Conservation (phyloP, 257 asterid species). For the Plectranthus barbatus region DNA sequence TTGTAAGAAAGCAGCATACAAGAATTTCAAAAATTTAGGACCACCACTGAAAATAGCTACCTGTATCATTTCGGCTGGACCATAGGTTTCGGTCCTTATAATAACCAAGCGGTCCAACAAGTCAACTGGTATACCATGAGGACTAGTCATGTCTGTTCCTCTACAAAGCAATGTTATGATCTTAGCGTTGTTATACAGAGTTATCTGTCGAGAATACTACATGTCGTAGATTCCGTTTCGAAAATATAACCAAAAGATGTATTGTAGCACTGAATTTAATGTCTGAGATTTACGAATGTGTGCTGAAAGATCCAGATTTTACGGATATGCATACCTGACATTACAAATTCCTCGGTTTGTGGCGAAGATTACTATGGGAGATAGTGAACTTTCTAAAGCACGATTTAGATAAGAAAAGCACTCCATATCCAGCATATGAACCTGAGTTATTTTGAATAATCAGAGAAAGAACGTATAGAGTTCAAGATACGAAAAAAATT, state of each 20-base stretch:
- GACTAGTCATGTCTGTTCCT: slow-evolving; percentile 93
- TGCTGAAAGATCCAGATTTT: background rate
- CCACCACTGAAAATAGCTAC: slow-evolving; percentile 20
- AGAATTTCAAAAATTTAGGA: background rate
- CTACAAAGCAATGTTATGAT: slow-evolving; percentile 28
- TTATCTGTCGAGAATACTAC: background rate
- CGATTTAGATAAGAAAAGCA: slow-evolving; percentile 89
- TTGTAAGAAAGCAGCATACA: background rate
- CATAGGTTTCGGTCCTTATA: slow-evolving; percentile 87
- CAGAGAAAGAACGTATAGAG: background rate
- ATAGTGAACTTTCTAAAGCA: slow-evolving; percentile 76
- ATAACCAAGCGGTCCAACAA: slow-evolving; percentile 83
- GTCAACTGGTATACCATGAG: slow-evolving; percentile 96
- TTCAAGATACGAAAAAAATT: background rate
- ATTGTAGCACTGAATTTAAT: too few relatives aligned
- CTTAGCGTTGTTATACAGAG: background rate
- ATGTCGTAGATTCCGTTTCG: too few relatives aligned
- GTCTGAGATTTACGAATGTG: background rate
- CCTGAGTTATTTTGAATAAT: slow-evolving; percentile 33
- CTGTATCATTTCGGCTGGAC: slow-evolving; percentile 99
- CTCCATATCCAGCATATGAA: slow-evolving; percentile 95
- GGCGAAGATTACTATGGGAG: slow-evolving; percentile 93
- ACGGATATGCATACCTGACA: slow-evolving; percentile 49
- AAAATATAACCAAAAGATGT: too few relatives aligned
- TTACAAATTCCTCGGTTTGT: slow-evolving; percentile 86